Percentiles rank a stretch among this genome's conserved stretches.
Evolutionary conservation across 1,284 basidiomycete genomes (phyloP).

Genomic region (Irpex sp.): DNA sequence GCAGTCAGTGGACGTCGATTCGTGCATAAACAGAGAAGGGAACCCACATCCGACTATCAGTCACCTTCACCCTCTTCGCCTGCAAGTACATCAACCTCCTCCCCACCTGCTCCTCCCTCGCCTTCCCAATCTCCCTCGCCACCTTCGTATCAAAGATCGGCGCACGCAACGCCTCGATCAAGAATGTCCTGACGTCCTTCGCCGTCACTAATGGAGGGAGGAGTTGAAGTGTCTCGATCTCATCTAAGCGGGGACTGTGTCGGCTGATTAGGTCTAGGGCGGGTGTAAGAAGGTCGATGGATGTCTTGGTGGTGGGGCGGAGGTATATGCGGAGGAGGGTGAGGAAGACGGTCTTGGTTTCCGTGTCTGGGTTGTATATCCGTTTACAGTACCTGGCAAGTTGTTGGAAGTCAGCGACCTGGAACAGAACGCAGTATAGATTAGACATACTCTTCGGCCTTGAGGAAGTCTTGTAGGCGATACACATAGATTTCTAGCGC

Average conservation of each 20-base stretch:
- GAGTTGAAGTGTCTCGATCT: constrained; percentile 77
- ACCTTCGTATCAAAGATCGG: constrained; percentile 69
- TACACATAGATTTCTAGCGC: constrained; percentile 94
- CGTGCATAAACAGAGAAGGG: not conserved
- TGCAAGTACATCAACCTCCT: constrained; percentile 73
- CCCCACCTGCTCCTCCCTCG: constrained; percentile 72
- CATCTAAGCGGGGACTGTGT: constrained; percentile 80
- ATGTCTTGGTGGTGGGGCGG: constrained; percentile 45
- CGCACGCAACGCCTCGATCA: constrained; percentile 69
- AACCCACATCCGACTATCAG: constrained; percentile 84
- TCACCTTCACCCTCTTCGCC: constrained; percentile 82
- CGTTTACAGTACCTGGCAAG: constrained; percentile 78
- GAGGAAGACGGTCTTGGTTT: constrained; percentile 72
- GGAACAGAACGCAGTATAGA: not conserved
- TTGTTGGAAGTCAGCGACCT: not conserved
- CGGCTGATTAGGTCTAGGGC: constrained; percentile 83
- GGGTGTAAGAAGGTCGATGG: constrained; percentile 59
- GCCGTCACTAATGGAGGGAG: constrained; percentile 87
- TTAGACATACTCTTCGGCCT: constrained; percentile 79
- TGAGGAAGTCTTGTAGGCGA: constrained; percentile 73
- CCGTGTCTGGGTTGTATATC: constrained; percentile 60
- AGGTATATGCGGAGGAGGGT: constrained; percentile 88
- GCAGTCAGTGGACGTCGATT: not conserved
- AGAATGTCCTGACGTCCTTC: constrained; percentile 75
- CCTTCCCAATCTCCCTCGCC: constrained; percentile 63